Conservation (phyloP, 75 land plant genomes). For the Ceratopteris richardii region DNA sequence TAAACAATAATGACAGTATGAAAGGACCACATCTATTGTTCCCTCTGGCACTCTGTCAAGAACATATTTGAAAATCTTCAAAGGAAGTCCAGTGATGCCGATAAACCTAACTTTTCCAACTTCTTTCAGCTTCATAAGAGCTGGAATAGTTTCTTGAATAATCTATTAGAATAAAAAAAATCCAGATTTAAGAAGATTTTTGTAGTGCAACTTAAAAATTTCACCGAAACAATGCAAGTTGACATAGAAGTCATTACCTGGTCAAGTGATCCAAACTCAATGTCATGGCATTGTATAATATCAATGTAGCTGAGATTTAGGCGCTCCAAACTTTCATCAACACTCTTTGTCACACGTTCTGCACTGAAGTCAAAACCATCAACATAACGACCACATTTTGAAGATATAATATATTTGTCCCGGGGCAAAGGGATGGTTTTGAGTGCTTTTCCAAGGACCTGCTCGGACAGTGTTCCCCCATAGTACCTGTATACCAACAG, state of each 20-base stretch:
- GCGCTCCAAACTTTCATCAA: constrained; percentile 86
- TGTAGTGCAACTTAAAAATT: too few species aligned
- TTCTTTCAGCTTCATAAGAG: constrained; percentile 73
- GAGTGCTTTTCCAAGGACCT: constrained; percentile 67
- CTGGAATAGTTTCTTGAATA: constrained; percentile 88
- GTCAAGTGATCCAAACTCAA: constrained; percentile 89
- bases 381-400: constrained; percentile 85
- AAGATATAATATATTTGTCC: constrained; percentile 64
- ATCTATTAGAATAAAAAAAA: constrained; percentile 32
- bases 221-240: too few species aligned
- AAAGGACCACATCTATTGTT: constrained; percentile 82
- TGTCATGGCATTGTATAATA: constrained; percentile 93
- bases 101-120: constrained; percentile 79
- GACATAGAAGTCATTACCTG: constrained; percentile 39
- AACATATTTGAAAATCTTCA: constrained; percentile 69
- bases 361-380: constrained; percentile 99
- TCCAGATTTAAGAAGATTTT: not conserved
- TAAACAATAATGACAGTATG: constrained; percentile 86
- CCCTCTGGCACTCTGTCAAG: constrained; percentile 84
- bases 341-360: constrained; percentile 73
- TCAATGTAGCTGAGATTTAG: constrained; percentile 80
- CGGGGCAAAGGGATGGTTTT: constrained; percentile 53
- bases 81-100: constrained; percentile 92
- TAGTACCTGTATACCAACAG: constrained; percentile 45
- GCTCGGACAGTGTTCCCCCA: constrained; percentile 88